Percentiles rank a stretch among this genome's conserved stretches.
Evolutionary conservation across 2,329 filamentous ascomycete species (phyloP).

Genomic region (Lanzia echinophila): DNA sequence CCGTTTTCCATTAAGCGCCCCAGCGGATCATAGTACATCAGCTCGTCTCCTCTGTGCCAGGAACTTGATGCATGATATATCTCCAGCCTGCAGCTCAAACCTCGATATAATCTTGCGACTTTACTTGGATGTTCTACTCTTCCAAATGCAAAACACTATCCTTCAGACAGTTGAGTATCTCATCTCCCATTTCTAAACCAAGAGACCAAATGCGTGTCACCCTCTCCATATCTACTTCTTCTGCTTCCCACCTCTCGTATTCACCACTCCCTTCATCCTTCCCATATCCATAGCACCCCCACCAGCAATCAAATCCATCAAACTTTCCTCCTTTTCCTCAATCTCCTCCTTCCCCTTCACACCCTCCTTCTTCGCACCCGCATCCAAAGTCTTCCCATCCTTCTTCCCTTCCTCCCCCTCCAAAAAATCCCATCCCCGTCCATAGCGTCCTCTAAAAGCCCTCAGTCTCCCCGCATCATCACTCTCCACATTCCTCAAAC

Average conservation of each 20-base stretch:
- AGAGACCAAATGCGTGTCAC: no score
- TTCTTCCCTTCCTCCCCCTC: constrained; percentile 28
- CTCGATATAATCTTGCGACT: no score
- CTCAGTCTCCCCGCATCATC: constrained; percentile 89
- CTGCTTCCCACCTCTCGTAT: constrained; percentile 19
- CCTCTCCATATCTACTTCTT: constrained; percentile 31
- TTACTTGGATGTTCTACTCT: no score
- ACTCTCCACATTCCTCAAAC: constrained; percentile 80
- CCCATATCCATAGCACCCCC: constrained; percentile 12
- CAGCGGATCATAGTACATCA: no score
- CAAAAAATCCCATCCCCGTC: constrained; percentile 69
- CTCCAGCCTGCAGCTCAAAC: no score
- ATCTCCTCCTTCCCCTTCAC: constrained; percentile 31
- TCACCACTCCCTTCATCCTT: constrained; percentile 25
- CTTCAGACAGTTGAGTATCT: neutral
- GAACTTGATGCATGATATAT: no score
- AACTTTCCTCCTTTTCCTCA: constrained; percentile 39
- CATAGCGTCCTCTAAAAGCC: constrained; percentile 80
- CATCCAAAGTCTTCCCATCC: no score
- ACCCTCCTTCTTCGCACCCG: constrained; percentile 33
- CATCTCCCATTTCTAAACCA: constrained; percentile 28
- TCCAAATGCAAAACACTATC: neutral
- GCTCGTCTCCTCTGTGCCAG: no score
- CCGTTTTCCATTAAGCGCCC: no score
- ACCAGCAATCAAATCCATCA: constrained; percentile 51